A percentile compares a stretch with the other conserved stretches of the same genome.
phyloP scores from a whole-genome alignment of 2,329 filamentous ascomycete species.

The Huntiella bhutanensis region DNA sequence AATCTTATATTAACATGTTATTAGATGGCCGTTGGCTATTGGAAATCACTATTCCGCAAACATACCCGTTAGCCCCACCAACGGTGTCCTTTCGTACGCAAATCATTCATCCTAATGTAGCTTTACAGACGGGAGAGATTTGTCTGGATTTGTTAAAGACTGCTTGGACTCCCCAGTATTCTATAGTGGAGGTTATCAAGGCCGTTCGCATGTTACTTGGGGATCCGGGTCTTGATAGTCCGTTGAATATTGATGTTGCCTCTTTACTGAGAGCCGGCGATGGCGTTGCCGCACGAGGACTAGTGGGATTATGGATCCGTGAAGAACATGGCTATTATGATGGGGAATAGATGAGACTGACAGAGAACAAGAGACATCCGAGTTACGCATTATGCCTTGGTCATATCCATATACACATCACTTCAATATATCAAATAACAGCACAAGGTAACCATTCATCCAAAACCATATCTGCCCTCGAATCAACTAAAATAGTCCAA shows the following conservation, averaged over 20 bases:
- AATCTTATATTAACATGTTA: not conserved
- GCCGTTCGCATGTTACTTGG: conserved; percentile 50
- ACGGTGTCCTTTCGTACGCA: conserved; percentile 64
- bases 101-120: conserved; percentile 68
- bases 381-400: no score
- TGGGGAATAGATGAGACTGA: not conserved
- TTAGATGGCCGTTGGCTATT: conserved; percentile 66
- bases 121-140: conserved; percentile 61
- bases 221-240: conserved; percentile 52
- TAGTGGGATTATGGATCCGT: conserved; percentile 53
- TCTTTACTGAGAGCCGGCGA: conserved; percentile 52
- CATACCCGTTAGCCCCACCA: conserved; percentile 65
- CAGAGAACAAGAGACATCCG: not conserved
- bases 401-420: no score
- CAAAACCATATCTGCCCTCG: not conserved
- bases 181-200: conserved; percentile 54
- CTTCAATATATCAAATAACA: not conserved
- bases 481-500: no score
- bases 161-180: conserved; percentile 74
- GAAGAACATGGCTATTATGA: conserved; percentile 13
- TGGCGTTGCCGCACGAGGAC: conserved; percentile 42
- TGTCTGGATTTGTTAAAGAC: conserved; percentile 73
- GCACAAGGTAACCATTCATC: not conserved
- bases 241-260: conserved; percentile 63
- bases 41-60: conserved; percentile 51